Evolutionary conservation across 176 grass and related monocot species (phyloP).

Genomic region (Ananas comosus): DNA sequence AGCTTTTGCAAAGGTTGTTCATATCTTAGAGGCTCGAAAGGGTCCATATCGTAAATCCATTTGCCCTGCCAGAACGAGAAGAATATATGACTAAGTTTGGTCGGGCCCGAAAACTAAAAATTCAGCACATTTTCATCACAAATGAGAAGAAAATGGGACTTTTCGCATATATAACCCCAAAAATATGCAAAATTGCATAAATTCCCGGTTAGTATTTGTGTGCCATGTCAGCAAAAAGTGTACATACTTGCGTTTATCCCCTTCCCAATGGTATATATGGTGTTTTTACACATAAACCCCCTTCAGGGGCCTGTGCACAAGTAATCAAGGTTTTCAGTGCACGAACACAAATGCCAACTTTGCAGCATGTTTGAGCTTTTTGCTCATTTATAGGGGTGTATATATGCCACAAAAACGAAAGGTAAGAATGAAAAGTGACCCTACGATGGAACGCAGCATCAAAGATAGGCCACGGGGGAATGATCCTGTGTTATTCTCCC

Average conservation of each 20-base stretch:
- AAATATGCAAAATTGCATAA: neutral
- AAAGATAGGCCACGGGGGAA: conserved; percentile 91
- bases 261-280: too few relatives aligned
- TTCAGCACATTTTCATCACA: neutral
- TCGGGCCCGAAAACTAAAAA: neutral
- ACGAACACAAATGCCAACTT: too few relatives aligned
- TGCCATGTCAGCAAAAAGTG: too few relatives aligned
- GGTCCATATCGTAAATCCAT: conserved; percentile 99
- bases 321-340: too few relatives aligned
- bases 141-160: conserved; percentile 11
- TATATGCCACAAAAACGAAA: neutral
- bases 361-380: too few relatives aligned
- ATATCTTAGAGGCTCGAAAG: conserved; percentile 97
- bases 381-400: too few relatives aligned
- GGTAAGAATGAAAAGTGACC: conserved; percentile 2
- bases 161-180: conserved; percentile 20
- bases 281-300: too few relatives aligned
- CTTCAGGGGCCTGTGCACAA: too few relatives aligned
- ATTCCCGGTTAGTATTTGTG: neutral
- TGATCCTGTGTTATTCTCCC: conserved; percentile 94
- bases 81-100: neutral
- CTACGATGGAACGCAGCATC: conserved; percentile 96
- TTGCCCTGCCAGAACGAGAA: conserved; percentile 53
- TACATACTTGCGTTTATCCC: too few relatives aligned
- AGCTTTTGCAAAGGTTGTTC: conserved; percentile 68